Base-by-base conservation (phyloP, 2,329 filamentous ascomycete genomes). In the Arthrobotrys pseudoclavata region DNA sequence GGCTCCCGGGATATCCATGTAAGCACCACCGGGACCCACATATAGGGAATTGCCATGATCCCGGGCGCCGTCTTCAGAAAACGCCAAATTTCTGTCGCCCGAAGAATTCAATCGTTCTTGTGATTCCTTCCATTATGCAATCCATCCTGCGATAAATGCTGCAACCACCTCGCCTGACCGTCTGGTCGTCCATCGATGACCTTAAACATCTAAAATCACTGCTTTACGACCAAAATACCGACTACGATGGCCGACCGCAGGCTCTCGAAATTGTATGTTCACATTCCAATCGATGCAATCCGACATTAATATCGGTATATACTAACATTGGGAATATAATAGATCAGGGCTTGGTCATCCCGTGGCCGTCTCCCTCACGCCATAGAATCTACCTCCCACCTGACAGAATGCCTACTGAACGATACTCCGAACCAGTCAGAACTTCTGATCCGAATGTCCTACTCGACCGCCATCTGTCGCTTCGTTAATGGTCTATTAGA, bases 401-500 rank as follows among this genome's bases (percentile, higher is more conserved):
- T 96, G 75, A 88, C 89, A 80, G 89, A 91, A 77, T 91, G 91
- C 29, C 85, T 90, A 20, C 84, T 94, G 63, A 88, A 89, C 81
- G 91, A 94, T 84, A 85, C 86, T 78, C 82, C 82, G 47, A 26
- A 82, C 81, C 84, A 86, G 48, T 86, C 86, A 52, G 85, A 85
- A 61, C 90, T 91, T 84, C 88, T 89, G 57, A 86, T 91, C 50
- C 86, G 91, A 62, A 88, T 91, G 69, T 87, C 91, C 48, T 94
- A 95, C 84, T 89, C 90, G 29, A 89, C 91, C 29, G 92, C 92
- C 5, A 92, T 95, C 83, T 90, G 89, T 84, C 88, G 90, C 79
- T 96, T 96, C 83, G 91, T 95, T 22, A 96, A 92, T 0, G 92
- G 92, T 47, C 88, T 95, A 72, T 86, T 93, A 57, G 92, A 96